phyloP scores from a whole-genome alignment of 2,329 filamentous ascomycete species.

The Microsporum ferrugineum region DNA sequence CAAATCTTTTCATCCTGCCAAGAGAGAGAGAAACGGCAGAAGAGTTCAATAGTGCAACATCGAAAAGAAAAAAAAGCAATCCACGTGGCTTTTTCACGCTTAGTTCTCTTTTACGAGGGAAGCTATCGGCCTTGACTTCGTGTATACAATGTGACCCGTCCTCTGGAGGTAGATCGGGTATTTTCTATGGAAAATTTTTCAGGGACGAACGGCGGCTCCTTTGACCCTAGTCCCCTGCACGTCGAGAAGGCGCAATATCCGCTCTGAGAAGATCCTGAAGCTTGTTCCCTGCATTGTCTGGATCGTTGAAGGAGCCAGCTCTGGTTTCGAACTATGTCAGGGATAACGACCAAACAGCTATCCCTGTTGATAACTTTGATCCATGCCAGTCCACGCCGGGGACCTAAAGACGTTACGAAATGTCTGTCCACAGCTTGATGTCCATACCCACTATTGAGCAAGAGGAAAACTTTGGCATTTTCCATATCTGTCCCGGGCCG shows the following conservation, averaged over 20 bases:
- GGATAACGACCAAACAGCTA: not conserved
- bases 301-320: not conserved
- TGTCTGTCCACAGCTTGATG: not conserved
- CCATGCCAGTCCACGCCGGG: not conserved
- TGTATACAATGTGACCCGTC: not conserved
- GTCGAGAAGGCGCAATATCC: not conserved
- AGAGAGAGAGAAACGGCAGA: not conserved
- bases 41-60: not conserved
- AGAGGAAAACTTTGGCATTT: not conserved
- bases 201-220: not conserved
- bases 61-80: not conserved
- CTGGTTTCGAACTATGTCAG: not conserved
- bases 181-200: not conserved
- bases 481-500: not conserved
- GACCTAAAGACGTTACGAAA: not conserved
- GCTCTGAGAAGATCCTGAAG: not conserved
- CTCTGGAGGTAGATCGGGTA: not conserved
- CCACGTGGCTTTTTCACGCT: not conserved
- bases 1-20: not conserved
- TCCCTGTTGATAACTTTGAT: not conserved
- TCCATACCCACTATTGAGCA: not conserved
- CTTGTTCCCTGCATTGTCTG: not conserved
- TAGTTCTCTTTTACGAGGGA: not conserved
- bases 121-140: not conserved
- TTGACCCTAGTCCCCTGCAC: not conserved